Conservation (phyloP, 495 filamentous ascomycete species). For the Aspergillus egyptiacus region DNA sequence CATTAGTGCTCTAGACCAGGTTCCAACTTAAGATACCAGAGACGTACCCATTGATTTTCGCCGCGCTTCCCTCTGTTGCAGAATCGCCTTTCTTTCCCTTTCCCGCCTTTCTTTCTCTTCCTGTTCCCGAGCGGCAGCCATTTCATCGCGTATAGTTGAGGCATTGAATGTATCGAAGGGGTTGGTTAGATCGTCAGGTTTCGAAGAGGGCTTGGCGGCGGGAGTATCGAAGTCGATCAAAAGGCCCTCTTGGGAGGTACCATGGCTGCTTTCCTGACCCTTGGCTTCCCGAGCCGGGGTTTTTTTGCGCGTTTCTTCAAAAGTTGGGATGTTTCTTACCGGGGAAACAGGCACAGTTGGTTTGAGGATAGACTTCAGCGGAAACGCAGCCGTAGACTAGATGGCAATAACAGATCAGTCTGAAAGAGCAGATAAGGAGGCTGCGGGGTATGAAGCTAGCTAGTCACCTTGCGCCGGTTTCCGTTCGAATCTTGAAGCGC, state of each 20-base stretch:
- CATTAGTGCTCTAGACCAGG: conserved; percentile 12
- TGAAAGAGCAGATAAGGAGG: conserved; percentile 1
- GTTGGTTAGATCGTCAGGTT: conserved; percentile 42
- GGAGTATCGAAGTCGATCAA: conserved; percentile 47
- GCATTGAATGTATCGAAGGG: conserved; percentile 55
- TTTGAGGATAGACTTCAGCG: conserved; percentile 78
- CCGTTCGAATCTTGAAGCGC: conserved; percentile 69
- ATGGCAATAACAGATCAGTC: conserved; percentile 5
- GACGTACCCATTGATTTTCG: conserved; percentile 72
- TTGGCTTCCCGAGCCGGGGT: conserved; percentile 31
- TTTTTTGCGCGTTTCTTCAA: conserved; percentile 40
- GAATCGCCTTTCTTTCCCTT: conserved; percentile 59
- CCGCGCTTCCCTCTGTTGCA: conserved; percentile 73
- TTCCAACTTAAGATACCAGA: background rate
- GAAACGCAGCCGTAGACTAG: conserved; percentile 50
- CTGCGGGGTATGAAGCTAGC: conserved; percentile 7
- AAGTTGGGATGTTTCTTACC: conserved; percentile 53
- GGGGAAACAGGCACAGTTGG: conserved; percentile 65
- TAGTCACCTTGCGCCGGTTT: conserved; percentile 71
- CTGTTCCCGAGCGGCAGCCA: conserved; percentile 65
- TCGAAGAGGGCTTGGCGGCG: conserved; percentile 23
- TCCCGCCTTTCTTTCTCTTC: conserved; percentile 64
- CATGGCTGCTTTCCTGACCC: conserved; percentile 19
- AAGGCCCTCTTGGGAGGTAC: conserved; percentile 30
- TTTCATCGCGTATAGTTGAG: conserved; percentile 55